A percentile compares a stretch with the other conserved stretches of the same genome.
These are phyloP conservation scores for Cladosporium sp. DNA, from an alignment of 2,329 filamentous ascomycete species.

Conservation along the genomic window DNA sequence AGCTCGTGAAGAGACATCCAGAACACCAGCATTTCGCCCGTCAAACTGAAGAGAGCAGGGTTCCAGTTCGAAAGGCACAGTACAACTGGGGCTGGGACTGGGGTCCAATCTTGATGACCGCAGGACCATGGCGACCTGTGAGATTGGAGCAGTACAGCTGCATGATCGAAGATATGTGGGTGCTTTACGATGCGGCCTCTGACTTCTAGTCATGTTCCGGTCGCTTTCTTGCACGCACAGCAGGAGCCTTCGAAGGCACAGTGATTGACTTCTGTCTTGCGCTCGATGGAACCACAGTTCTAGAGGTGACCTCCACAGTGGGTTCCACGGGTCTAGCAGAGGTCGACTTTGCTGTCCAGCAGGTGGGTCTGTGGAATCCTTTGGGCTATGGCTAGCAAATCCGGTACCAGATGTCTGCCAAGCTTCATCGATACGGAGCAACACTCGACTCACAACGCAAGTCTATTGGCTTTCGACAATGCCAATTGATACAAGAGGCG, in stretches of 20 bases:
- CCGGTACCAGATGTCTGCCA: neutral
- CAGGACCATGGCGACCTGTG: constrained; percentile 63
- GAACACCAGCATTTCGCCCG: constrained; percentile 52
- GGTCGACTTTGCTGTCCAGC: neutral
- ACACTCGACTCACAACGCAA: constrained; percentile 56
- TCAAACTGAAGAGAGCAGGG: constrained; percentile 49
- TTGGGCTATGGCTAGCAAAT: neutral
- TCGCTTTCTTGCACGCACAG: neutral
- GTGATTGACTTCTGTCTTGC: neutral
- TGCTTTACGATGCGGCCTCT: constrained; percentile 45
- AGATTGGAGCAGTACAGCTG: constrained; percentile 67
- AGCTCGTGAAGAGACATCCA: constrained; percentile 50
- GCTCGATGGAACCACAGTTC: neutral
- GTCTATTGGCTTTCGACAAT: constrained; percentile 64
- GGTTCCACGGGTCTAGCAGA: neutral
- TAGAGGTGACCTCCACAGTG: neutral
- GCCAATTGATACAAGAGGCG: constrained; percentile 42
- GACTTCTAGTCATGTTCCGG: neutral
- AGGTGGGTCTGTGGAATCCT: neutral
- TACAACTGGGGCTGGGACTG: constrained; percentile 51
- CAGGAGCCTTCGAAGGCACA: neutral
- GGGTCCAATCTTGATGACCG: constrained; percentile 46
- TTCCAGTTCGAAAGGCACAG: constrained; percentile 50
- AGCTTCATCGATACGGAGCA: neutral
- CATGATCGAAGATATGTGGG: constrained; percentile 61